Conservation (phyloP, 1,284 basidiomycete species). For the Wallemia mellicola region DNA sequence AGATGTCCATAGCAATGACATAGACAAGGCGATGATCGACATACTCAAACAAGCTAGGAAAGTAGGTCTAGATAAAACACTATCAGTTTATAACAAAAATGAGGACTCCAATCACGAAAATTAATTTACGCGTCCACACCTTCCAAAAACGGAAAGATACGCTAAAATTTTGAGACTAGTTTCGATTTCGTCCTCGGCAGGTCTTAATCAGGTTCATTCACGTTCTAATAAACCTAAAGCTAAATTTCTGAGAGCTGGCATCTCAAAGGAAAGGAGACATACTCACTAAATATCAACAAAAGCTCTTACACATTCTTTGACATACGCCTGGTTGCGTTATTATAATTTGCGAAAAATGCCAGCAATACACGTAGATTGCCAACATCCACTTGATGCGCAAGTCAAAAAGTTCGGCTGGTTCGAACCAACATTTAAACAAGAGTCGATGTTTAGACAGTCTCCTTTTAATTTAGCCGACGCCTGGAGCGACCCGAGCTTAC, state of each 20-base stretch:
- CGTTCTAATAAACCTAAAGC: neutral
- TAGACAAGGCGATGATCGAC: neutral
- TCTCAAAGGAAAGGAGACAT: neutral
- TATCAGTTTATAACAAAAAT: neutral
- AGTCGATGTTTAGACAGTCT: neutral
- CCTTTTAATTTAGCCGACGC: neutral
- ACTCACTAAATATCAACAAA: neutral
- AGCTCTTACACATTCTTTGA: neutral
- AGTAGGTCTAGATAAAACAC: neutral
- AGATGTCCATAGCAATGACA: neutral
- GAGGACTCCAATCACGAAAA: too few relatives aligned
- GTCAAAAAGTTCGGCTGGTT: neutral
- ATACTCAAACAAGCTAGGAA: neutral
- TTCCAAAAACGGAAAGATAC: neutral
- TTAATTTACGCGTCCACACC: neutral
- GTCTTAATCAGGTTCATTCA: neutral
- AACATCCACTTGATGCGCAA: neutral
- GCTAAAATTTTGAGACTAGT: neutral
- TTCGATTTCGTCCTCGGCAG: neutral
- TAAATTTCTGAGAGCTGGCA: neutral
- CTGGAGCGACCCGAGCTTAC: too few relatives aligned
- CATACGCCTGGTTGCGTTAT: neutral
- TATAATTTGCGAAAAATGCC: neutral
- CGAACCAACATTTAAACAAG: neutral
- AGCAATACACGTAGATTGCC: neutral